These are phyloP conservation scores for Cetraspora pellucida DNA, from an alignment of 192 early-diverging fungal genomes.

Conservation along the genomic window DNA sequence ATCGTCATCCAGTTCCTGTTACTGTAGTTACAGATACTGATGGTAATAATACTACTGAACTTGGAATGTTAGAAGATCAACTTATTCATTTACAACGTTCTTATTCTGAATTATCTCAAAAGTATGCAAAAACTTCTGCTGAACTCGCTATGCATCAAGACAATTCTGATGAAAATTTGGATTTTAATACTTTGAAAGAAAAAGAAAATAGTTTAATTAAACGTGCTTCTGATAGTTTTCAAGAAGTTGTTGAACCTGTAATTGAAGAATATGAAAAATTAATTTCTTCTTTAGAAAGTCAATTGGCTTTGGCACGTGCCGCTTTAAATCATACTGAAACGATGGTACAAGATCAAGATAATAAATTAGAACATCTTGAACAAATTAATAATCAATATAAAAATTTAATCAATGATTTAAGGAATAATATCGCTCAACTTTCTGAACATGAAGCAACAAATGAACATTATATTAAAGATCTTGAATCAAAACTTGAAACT, in stretches of 20 bases:
- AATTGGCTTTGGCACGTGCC: slow-evolving; percentile 58
- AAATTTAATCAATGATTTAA: slow-evolving; percentile 6
- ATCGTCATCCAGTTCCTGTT: neutral
- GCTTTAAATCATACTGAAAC: slow-evolving; percentile 59
- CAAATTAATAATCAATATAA: neutral
- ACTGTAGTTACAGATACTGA: neutral
- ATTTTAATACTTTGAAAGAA: no score
- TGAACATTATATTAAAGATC: slow-evolving; percentile 8
- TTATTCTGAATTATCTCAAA: slow-evolving; percentile 25
- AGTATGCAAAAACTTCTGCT: slow-evolving; percentile 20
- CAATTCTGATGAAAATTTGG: neutral
- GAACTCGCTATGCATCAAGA: slow-evolving; percentile 17
- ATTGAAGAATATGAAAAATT: slow-evolving; percentile 65
- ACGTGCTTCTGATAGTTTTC: slow-evolving; percentile 24
- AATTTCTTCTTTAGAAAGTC: slow-evolving; percentile 60
- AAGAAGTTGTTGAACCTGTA: slow-evolving; percentile 59
- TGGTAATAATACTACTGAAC: slow-evolving; percentile 23
- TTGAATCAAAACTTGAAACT: neutral
- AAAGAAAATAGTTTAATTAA: neutral
- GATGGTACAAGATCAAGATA: slow-evolving; percentile 59
- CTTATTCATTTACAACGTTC: slow-evolving; percentile 42
- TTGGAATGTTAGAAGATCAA: slow-evolving; percentile 51
- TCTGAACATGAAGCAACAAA: neutral
- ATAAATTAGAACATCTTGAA: slow-evolving; percentile 40
- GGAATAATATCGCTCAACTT: neutral